phyloP scores from a whole-genome alignment of 495 filamentous ascomycete genomes.

The Xylaria palmicola region DNA sequence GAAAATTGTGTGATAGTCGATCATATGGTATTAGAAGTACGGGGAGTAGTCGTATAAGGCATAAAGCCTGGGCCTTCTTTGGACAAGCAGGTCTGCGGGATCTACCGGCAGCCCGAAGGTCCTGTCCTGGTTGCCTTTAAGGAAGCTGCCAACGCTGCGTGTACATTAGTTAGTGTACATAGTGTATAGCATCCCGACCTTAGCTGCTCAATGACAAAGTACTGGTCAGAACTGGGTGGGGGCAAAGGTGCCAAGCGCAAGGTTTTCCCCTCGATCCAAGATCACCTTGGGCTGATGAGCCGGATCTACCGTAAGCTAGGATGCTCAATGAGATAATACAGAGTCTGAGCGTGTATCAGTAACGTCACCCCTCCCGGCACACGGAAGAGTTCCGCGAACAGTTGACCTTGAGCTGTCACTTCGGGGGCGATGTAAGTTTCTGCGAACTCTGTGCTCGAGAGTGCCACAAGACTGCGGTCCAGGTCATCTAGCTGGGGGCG shows the following conservation, averaged over 20 bases:
- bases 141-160: neutral
- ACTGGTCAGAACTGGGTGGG: conserved; percentile 11
- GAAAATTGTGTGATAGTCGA: conserved; percentile 7
- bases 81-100: conserved; percentile 5
- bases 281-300: conserved; percentile 13
- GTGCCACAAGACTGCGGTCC: neutral
- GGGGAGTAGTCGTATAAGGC: neutral
- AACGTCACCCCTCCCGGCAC: neutral
- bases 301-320: conserved; percentile 9
- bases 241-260: conserved; percentile 12
- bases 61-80: neutral
- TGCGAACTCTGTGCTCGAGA: neutral
- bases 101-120: conserved; percentile 1
- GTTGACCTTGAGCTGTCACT: neutral
- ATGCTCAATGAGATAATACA: neutral
- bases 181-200: neutral
- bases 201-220: conserved; percentile 2
- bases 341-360: neutral
- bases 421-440: neutral
- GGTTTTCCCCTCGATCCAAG: conserved; percentile 9
- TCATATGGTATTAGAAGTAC: neutral
- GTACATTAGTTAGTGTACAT: too few species aligned
- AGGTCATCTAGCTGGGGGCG: neutral
- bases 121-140: conserved; percentile 6
- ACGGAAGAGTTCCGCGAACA: conserved; percentile 6